These are phyloP conservation scores for Plantago coronopus DNA, from an alignment of 305 asterid species.

Conservation along the genomic window DNA sequence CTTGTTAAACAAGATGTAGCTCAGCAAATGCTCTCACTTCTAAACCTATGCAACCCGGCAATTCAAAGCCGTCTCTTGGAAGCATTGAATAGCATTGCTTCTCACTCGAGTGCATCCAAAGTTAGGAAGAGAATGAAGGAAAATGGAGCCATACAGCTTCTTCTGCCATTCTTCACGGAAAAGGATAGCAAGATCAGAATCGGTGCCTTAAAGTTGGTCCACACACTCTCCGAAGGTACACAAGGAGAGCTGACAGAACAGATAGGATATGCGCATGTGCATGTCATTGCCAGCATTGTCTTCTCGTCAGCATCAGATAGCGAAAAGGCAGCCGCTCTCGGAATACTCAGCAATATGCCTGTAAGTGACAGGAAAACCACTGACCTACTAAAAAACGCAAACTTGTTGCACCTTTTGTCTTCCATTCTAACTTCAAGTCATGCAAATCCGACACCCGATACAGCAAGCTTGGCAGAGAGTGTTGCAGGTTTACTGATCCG, in stretches of 20 bases:
- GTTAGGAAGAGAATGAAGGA: constrained; percentile 67
- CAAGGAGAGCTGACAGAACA: constrained; percentile 54
- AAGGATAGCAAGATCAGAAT: constrained; percentile 39
- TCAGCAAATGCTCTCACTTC: constrained; percentile 85
- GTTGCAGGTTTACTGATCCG: constrained; percentile 52
- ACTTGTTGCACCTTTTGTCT: constrained; percentile 43
- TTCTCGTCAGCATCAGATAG: constrained; percentile 34
- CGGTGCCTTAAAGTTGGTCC: constrained; percentile 48
- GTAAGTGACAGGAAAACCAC: constrained; percentile 49
- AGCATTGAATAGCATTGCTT: constrained; percentile 63
- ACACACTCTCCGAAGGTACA: constrained; percentile 41
- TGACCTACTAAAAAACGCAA: constrained; percentile 43
- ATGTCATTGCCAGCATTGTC: constrained; percentile 32
- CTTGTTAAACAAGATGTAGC: constrained; percentile 66
- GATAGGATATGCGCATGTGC: constrained; percentile 43
- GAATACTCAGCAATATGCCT: constrained; percentile 65
- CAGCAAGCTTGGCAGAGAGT: constrained; percentile 41
- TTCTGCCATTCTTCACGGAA: constrained; percentile 54
- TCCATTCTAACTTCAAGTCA: constrained; percentile 30
- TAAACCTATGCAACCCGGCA: constrained; percentile 65
- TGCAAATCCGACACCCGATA: constrained; percentile 22
- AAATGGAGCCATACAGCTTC: constrained; percentile 60
- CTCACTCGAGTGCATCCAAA: constrained; percentile 44
- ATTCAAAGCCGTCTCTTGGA: constrained; percentile 67
- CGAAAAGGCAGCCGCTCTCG: constrained; percentile 67